Evolutionary conservation across 139 green algal genomes (phyloP), one percentile per base, ranked within the genome.

Genomic region (Ettlia oleoabundans): DNA sequence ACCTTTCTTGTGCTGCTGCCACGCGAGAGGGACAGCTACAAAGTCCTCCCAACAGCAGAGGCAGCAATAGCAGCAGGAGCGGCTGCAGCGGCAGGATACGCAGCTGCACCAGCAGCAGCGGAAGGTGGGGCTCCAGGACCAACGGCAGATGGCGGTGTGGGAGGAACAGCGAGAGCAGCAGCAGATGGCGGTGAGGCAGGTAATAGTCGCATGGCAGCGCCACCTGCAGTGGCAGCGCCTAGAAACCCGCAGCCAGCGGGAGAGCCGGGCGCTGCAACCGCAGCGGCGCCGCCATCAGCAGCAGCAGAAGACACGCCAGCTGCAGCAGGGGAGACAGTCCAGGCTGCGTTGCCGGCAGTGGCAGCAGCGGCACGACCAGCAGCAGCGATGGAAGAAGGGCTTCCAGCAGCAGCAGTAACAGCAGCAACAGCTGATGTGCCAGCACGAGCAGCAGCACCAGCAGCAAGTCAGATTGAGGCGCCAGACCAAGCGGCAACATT

Each of bases 1-100:
- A 79, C 66, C 6, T 64, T 88, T n/a, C 67, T 82, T 0, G 81
- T 86, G 51, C 81, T 86, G 58, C 66, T 86, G 81, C 81, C 71
- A 2, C 52, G 35, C 3, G 81, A 86, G 42, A 19, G 30, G 1
- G 41, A 30, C 5, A 26, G 66, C 19, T 86, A 82, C 72, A 35
- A 19, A 32, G 32, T 78, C 42, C 4, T 66, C 22, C 32, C 71
- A 7, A 33, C 47, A 10, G 19, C 40, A 38, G 71, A 43, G 33
- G 26, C 24, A 55, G 67, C 67, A 68, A 30, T 15, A 8, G 37
- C 66, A 53, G 35, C 37, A 6, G 35, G 37, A 73, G 2, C 15
- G 9, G 2, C 6, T 15, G 66, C 13, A 28, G 66, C 66, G 67
- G 28, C n/a, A 13, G 65, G 1, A 8, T n/a, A 3, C 4, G 35